Evolutionary conservation across 2,329 filamentous ascomycete genomes (phyloP).

Genomic region (Botrytis fragariae): DNA sequence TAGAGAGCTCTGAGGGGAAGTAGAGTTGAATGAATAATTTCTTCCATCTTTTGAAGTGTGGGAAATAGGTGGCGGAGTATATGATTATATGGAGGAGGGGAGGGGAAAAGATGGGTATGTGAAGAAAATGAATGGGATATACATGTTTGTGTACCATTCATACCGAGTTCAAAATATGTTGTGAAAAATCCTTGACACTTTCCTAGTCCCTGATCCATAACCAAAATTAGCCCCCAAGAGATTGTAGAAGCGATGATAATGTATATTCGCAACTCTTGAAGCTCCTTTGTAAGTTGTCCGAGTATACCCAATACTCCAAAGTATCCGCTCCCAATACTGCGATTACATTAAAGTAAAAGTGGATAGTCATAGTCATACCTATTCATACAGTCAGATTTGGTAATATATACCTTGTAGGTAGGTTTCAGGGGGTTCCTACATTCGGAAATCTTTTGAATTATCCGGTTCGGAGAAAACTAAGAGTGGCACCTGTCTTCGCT

Average conservation of each 20-base stretch:
- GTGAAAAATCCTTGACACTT: not conserved
- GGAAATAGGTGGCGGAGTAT: not conserved
- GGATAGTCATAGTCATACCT: not conserved
- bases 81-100: not conserved
- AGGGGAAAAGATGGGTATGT: no score
- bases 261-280: not conserved
- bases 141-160: no score
- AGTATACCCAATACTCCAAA: not conserved
- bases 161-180: no score
- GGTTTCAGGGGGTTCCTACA: not conserved
- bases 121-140: no score
- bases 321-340: not conserved
- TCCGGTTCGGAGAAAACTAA: not conserved
- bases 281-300: not conserved
- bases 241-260: not conserved
- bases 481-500: not conserved
- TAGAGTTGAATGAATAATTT: fast-evolving
- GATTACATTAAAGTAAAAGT: not conserved
- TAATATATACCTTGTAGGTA: not conserved
- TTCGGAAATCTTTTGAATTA: not conserved
- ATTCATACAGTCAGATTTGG: not conserved
- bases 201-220: not conserved
- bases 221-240: not conserved
- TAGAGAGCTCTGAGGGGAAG: not conserved
- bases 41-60: not conserved